These are phyloP conservation scores for Poa annua DNA, from an alignment of 176 grass and related monocot genomes.

Conservation along the genomic window DNA sequence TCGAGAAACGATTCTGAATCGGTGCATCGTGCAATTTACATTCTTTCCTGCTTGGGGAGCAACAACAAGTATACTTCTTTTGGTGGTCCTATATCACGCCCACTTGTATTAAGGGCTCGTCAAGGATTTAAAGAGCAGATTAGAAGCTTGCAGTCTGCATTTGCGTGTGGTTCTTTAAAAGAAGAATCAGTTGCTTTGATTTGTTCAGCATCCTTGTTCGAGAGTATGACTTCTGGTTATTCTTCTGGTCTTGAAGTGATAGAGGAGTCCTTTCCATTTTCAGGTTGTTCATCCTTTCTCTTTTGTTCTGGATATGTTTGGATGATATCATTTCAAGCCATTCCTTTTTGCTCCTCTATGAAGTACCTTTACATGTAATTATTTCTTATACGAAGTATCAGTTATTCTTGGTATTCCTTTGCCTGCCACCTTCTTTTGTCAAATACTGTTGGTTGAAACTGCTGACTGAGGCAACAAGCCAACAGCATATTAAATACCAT, in stretches of 20 bases:
- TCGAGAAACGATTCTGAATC: constrained; percentile 61
- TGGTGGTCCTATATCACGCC: constrained; percentile 53
- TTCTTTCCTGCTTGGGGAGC: constrained; percentile 83
- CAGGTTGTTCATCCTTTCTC: constrained; percentile 58
- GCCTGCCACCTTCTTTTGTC: neutral
- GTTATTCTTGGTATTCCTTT: neutral
- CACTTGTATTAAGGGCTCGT: constrained; percentile 76
- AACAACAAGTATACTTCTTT: constrained; percentile 77
- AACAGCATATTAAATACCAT: neutral
- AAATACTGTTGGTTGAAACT: neutral
- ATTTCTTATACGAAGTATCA: neutral
- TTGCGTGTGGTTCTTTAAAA: constrained; percentile 55
- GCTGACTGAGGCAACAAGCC: constrained; percentile 2
- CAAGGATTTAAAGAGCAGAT: constrained; percentile 97
- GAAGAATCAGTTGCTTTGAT: constrained; percentile 81
- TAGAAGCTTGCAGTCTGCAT: constrained; percentile 57
- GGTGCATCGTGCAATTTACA: constrained; percentile 66
- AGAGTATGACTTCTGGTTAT: constrained; percentile 78
- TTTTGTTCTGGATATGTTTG: constrained; percentile 28
- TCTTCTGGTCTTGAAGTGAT: constrained; percentile 78
- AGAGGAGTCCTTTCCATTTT: constrained; percentile 72
- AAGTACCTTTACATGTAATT: constrained; percentile 4
- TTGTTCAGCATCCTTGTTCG: constrained; percentile 86
- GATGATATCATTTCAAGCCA: constrained; percentile 8
- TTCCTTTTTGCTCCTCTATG: constrained; percentile 13